Base-by-base conservation (phyloP, 345 rosid genomes). In the Acer negundo region DNA sequence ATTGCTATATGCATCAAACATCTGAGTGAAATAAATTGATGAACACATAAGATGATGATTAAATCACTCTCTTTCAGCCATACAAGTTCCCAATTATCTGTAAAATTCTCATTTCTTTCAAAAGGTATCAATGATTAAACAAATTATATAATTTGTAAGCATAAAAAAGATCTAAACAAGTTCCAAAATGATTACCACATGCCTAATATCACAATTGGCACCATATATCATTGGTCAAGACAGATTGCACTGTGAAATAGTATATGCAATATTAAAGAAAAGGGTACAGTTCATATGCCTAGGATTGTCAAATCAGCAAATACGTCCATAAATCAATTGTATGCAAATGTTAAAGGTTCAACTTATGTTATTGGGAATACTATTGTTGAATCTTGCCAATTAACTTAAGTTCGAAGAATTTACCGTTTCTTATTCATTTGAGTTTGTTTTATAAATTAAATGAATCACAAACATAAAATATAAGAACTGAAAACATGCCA, bases 1-100 rank as follows among this genome's bases (percentile, higher is more conserved):
- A 80, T 93, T 93, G 35, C 78, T 71, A 62, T 84, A 89, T 56
- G 78, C 81, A 83, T 93, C 95, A 51, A 89, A 79, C 84, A 88
- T 75, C 95, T 93, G 81, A 62, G 63, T 4, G 46, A 70, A 23
- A 19, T 24, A 55, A 4, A 62, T 22, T 23, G 51, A 10, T 5
- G 26, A 69, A 55, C 15, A 70, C 62, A 64, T 72, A 24, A 87
- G 71, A 9, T 44, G 44, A n/a, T 26, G 38, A 64, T 31, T 10
- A 10, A 75, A 71, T 40, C 63, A 20, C 16, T 22, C n/a, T 63
- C 26, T 15, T 13, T 42, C 23, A 17, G 7, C 6, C 64, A 16
- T 7, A 44, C n/a, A 64, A 74, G 38, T 35, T 35, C 38, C 38
- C 38, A 35, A 46, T 62, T 24, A 16, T 26, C 20, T 6, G 8